phyloP scores from a whole-genome alignment of 768 basidiomycete species.

The Tricholoma furcatifolium region DNA sequence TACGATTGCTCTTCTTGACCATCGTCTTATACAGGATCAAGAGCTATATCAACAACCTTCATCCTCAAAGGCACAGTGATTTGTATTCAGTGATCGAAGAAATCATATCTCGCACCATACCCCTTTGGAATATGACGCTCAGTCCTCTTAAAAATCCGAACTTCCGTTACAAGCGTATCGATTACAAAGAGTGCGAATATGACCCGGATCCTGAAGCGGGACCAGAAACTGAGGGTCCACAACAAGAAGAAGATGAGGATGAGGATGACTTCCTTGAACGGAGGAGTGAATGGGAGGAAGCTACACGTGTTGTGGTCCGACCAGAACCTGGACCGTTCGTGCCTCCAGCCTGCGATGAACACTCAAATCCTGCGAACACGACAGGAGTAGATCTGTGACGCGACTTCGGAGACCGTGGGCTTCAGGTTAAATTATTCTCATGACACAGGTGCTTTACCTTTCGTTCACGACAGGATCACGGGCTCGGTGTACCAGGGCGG shows the following conservation, averaged over 20 bases:
- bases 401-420: not conserved
- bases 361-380: not conserved
- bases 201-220: constrained; percentile 15
- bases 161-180: constrained; percentile 11
- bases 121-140: constrained; percentile 29
- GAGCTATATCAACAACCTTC: constrained; percentile 44
- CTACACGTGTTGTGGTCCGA: constrained; percentile 10
- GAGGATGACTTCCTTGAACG: constrained; percentile 15
- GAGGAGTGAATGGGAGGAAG: constrained; percentile 16
- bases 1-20: not conserved
- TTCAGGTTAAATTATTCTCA: no score
- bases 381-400: constrained; percentile 6
- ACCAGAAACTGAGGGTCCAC: constrained; percentile 16
- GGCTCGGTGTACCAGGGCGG: no score
- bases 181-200: constrained; percentile 13
- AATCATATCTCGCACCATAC: constrained; percentile 27
- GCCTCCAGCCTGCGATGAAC: constrained; percentile 1
- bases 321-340: constrained; percentile 22
- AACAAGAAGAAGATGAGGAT: constrained; percentile 18
- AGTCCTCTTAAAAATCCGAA: constrained; percentile 12
- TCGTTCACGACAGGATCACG: no score
- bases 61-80: constrained; percentile 24
- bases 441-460: no score
- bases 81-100: constrained; percentile 28
- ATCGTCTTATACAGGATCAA: constrained; percentile 21